Percentiles rank a stretch among this genome's conserved stretches.
Evolutionary conservation across 495 filamentous ascomycete genomes (phyloP).

Genomic region (Daldinia vernicosa): DNA sequence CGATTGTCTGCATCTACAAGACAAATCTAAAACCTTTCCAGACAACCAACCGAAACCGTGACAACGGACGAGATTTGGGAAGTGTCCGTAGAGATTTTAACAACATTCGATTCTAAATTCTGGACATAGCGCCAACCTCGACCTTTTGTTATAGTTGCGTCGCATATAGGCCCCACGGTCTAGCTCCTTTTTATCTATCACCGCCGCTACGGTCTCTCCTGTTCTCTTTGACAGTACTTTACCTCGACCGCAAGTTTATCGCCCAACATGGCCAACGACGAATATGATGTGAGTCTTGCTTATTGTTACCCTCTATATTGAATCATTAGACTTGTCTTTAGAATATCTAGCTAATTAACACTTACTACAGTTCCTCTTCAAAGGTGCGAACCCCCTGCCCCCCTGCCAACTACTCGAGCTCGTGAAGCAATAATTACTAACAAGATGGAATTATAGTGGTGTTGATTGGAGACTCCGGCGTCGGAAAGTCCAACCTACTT

Average conservation of each 20-base stretch:
- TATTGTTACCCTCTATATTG: constrained; percentile 3
- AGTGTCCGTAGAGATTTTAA: constrained; percentile 4
- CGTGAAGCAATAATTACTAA: constrained; percentile 46
- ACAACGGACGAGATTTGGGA: constrained; percentile 20
- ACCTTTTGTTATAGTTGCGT: constrained; percentile 37
- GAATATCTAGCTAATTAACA: constrained; percentile 46
- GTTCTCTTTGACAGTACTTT: constrained; percentile 14
- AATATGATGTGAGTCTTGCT: constrained; percentile 94
- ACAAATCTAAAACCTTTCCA: constrained; percentile 32
- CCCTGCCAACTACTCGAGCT: constrained; percentile 13
- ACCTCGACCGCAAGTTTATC: constrained; percentile 26
- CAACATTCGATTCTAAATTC: not conserved
- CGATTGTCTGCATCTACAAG: constrained; percentile 35
- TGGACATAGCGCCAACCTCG: constrained; percentile 25
- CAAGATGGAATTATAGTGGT: constrained; percentile 71
- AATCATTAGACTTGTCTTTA: constrained; percentile 20
- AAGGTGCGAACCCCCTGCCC: constrained; percentile 68
- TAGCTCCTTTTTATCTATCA: constrained; percentile 30
- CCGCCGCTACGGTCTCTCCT: constrained; percentile 11
- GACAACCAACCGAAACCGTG: constrained; percentile 23
- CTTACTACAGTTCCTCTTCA: constrained; percentile 90
- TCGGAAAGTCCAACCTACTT: constrained; percentile 99
- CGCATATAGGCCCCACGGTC: constrained; percentile 40
- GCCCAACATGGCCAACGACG: constrained; percentile 94
- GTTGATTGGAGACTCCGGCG: constrained; percentile 97